Evolutionary conservation across 192 early-diverging fungal genomes (phyloP).

Genomic region (Helicostylum pulchrum): DNA sequence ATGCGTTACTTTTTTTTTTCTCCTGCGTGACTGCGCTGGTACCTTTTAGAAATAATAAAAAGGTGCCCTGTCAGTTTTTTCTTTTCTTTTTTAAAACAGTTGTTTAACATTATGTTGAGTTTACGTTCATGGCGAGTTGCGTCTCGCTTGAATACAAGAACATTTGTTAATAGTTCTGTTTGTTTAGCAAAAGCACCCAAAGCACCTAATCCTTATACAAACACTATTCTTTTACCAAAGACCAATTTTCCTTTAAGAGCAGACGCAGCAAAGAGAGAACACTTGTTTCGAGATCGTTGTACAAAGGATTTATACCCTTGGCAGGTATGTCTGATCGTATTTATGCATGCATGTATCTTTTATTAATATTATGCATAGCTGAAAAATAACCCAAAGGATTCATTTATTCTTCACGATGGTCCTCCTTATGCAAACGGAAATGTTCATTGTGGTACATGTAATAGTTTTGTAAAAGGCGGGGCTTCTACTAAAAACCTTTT

Average conservation of each 20-base stretch:
- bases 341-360: no score
- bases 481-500: background rate
- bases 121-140: no score
- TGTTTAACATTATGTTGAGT: no score
- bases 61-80: background rate
- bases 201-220: conserved; percentile 43
- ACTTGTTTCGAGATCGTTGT: conserved; percentile 56
- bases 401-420: conserved; percentile 80
- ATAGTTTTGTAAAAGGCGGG: background rate
- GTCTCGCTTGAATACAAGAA: background rate
- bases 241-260: conserved; percentile 67
- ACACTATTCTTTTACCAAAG: conserved; percentile 69
- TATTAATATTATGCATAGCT: conserved; percentile 27
- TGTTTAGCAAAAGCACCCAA: conserved; percentile 1
- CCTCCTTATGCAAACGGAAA: conserved; percentile 81
- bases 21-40: background rate
- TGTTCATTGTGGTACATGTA: conserved; percentile 56
- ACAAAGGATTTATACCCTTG: conserved; percentile 65
- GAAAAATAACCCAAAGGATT: conserved; percentile 58
- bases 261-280: conserved; percentile 57
- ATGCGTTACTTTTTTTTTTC: background rate
- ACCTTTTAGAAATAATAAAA: no score
- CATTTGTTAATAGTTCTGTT: background rate
- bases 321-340: conserved; percentile 50
- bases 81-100: background rate